Percentiles rank a stretch among this genome's conserved stretches.
Conservation (phyloP, 495 filamentous ascomycete genomes). For the Sabuloglossum arenarium region DNA sequence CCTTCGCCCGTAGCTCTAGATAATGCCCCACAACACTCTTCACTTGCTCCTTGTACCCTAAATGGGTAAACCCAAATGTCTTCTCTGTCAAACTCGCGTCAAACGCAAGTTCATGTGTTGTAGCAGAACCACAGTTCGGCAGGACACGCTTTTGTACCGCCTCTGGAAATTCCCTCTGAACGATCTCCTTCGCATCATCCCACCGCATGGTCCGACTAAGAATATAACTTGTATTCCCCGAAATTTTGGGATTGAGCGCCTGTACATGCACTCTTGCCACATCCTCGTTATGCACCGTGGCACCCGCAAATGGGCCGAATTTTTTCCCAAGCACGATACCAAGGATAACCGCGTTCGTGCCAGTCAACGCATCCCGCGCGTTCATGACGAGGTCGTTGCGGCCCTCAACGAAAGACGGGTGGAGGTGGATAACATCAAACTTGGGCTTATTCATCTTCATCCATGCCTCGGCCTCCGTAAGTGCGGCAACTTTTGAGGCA, state of each 20-base stretch:
- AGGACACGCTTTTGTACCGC: slow-evolving; percentile 21
- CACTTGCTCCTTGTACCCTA: slow-evolving; percentile 26
- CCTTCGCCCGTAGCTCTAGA: slow-evolving; percentile 11
- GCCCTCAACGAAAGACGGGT: slow-evolving; percentile 7
- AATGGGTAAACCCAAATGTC: slow-evolving; percentile 26
- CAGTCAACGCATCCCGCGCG: slow-evolving; percentile 10
- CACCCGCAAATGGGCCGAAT: slow-evolving; percentile 14
- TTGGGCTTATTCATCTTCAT: not conserved
- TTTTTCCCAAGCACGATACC: slow-evolving; percentile 17
- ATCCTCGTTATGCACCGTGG: slow-evolving; percentile 23
- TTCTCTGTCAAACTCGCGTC: slow-evolving; percentile 23
- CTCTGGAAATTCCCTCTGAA: slow-evolving; percentile 19
- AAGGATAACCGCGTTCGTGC: slow-evolving; percentile 19
- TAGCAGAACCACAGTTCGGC: slow-evolving; percentile 18
- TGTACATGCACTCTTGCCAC: slow-evolving; percentile 22
- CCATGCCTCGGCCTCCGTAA: slow-evolving; percentile 7
- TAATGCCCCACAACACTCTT: slow-evolving; percentile 20
- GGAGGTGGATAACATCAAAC: slow-evolving; percentile 7
- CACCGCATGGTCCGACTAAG: slow-evolving; percentile 16
- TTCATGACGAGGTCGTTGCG: slow-evolving; percentile 6
- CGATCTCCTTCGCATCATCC: slow-evolving; percentile 24
- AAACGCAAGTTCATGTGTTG: slow-evolving; percentile 17
- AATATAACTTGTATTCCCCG: slow-evolving; percentile 21
- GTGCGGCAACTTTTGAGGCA: slow-evolving; percentile 7
- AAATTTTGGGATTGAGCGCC: slow-evolving; percentile 19